phyloP scores from a whole-genome alignment of 257 asterid genomes.

The Fraxinus cuspidata region DNA sequence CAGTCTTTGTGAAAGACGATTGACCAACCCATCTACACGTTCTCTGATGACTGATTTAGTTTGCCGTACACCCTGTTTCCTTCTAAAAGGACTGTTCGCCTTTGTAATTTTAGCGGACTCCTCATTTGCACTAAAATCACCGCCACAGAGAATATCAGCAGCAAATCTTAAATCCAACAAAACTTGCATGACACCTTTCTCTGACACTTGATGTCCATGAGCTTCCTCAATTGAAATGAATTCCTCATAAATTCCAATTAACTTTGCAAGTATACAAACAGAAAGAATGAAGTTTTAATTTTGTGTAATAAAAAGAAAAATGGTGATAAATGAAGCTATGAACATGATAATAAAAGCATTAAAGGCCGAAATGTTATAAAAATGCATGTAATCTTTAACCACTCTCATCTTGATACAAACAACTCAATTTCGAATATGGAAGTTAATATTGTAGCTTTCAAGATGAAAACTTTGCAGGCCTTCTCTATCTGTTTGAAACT shows the following conservation, averaged over 20 bases:
- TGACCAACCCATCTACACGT: slow-evolving; percentile 53
- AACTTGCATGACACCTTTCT: slow-evolving; percentile 85
- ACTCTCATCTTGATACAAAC: neutral
- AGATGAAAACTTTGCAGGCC: neutral
- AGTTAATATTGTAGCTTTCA: neutral
- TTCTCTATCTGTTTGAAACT: neutral
- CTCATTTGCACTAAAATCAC: slow-evolving; percentile 56
- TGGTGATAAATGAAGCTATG: neutral
- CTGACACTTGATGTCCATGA: slow-evolving; percentile 60
- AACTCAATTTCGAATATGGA: neutral
- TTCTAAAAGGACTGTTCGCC: slow-evolving; percentile 61
- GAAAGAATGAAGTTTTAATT: slow-evolving; percentile 26
- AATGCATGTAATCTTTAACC: neutral
- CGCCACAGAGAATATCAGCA: slow-evolving; percentile 81
- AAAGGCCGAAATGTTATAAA: neutral
- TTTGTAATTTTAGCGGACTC: slow-evolving; percentile 50
- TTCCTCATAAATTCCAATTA: slow-evolving; percentile 66
- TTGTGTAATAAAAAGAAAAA: slow-evolving; percentile 19
- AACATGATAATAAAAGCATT: neutral
- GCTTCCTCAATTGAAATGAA: slow-evolving; percentile 64
- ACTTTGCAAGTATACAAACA: slow-evolving; percentile 42
- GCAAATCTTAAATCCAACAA: slow-evolving; percentile 84
- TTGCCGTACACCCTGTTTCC: slow-evolving; percentile 60
- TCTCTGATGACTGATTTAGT: slow-evolving; percentile 59
- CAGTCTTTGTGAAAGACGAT: slow-evolving; percentile 68